Conservation (phyloP, 768 basidiomycete genomes). For the Strobilomyces echinocephalus region DNA sequence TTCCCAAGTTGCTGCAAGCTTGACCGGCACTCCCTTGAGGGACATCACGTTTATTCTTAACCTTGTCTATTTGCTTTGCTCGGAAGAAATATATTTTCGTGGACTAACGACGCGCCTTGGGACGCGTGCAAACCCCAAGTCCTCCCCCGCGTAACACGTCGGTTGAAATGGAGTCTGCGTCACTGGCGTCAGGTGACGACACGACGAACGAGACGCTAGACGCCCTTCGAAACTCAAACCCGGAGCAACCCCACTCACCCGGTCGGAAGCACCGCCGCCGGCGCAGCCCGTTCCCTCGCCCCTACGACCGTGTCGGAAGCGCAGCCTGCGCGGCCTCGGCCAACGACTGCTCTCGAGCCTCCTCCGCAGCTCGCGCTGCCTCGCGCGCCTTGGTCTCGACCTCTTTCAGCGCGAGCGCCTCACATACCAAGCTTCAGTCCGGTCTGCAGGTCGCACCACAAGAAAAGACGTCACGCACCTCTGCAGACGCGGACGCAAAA, state of each 20-base stretch:
- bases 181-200: not conserved
- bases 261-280: not conserved
- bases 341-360: conserved; percentile 27
- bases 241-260: not conserved
- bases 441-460: not conserved
- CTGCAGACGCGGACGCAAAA: not conserved
- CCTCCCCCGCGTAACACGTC: not conserved
- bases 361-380: conserved; percentile 18
- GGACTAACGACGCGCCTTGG: not conserved
- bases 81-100: not conserved
- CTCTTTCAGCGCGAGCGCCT: conserved; percentile 23
- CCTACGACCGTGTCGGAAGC: conserved; percentile 17
- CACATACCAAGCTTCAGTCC: not conserved
- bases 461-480: conserved; percentile 17
- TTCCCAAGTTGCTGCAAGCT: conserved; percentile 42
- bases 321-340: conserved; percentile 30
- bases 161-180: not conserved
- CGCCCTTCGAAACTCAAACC: not conserved
- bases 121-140: not conserved
- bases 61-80: not conserved
- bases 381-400: conserved; percentile 18
- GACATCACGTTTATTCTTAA: not conserved
- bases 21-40: conserved; percentile 37
- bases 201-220: not conserved
- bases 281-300: not conserved